Evolutionary conservation across 148 eudicot species (phyloP).

Genomic region (Camellia lanceoleosa): DNA sequence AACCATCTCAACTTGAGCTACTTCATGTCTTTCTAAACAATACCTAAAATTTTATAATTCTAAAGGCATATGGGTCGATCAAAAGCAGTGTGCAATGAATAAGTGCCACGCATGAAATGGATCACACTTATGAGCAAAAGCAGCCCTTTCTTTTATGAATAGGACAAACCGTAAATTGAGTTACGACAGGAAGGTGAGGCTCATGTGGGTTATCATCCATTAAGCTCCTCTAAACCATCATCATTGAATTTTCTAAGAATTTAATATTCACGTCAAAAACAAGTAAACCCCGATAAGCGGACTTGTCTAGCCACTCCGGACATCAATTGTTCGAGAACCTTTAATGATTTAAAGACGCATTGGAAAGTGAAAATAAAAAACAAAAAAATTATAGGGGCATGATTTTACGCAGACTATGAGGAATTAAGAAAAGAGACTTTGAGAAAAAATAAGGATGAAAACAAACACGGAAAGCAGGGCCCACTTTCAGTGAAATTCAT

Average conservation of each 20-base stretch:
- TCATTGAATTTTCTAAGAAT: neutral
- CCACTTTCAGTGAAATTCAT: slow-evolving; percentile 91
- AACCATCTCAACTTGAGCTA: slow-evolving; percentile 7
- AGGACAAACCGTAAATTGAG: neutral
- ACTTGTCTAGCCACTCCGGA: neutral
- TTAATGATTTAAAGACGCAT: neutral
- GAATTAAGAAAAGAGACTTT: neutral
- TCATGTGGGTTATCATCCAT: neutral
- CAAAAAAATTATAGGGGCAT: too few relatives aligned
- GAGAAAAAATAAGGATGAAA: neutral
- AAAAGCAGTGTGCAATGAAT: too few relatives aligned
- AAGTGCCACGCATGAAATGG: neutral
- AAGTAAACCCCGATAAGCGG: neutral
- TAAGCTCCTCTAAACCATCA: neutral
- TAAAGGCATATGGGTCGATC: neutral
- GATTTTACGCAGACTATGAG: neutral
- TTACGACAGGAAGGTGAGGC: neutral
- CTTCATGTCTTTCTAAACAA: neutral
- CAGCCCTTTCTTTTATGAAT: neutral
- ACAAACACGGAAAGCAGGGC: slow-evolving; percentile 97
- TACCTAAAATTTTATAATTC: neutral
- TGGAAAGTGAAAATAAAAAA: neutral
- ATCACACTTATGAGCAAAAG: neutral
- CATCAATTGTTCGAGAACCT: neutral
- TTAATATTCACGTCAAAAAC: neutral